phyloP scores from a whole-genome alignment of 2,329 filamentous ascomycete species.

The Fusarium sp. region DNA sequence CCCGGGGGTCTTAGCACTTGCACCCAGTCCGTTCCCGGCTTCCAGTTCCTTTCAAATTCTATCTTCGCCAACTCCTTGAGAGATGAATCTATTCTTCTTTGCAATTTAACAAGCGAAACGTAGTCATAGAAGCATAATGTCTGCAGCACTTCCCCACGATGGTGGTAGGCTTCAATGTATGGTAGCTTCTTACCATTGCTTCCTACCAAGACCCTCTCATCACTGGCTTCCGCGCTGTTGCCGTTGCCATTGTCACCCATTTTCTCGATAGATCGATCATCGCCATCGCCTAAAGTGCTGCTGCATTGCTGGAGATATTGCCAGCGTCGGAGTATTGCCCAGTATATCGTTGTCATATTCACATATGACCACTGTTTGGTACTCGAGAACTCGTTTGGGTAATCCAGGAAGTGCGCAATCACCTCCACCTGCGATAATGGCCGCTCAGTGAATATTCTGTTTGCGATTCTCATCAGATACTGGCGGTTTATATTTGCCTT shows the following conservation, averaged over 20 bases:
- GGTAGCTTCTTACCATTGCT: not conserved
- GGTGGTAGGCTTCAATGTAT: conserved; percentile 12
- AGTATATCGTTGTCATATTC: conserved; percentile 20
- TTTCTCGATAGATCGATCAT: not conserved
- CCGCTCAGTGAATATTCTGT: conserved; percentile 7
- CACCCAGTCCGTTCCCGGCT: conserved; percentile 6
- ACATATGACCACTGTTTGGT: conserved; percentile 11
- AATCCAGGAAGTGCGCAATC: conserved; percentile 1
- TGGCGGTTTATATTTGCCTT: conserved; percentile 9
- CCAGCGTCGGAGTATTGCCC: conserved; percentile 1
- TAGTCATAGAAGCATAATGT: conserved; percentile 15
- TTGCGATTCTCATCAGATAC: conserved; percentile 13
- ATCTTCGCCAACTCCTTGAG: not conserved
- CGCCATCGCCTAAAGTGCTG: not conserved
- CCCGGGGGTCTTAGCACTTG: conserved; percentile 4
- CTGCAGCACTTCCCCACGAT: not conserved
- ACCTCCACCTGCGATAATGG: conserved; percentile 9
- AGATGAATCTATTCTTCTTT: not conserved
- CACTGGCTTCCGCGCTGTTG: not conserved
- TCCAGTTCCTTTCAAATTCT: conserved; percentile 15
- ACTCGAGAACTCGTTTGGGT: conserved; percentile 8
- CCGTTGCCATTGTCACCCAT: not conserved
- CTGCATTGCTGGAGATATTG: not conserved
- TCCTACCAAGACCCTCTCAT: conserved; percentile 3
- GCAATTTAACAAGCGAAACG: not conserved